Evolutionary conservation across 345 rosid genomes (phyloP), one percentile per base, ranked within the genome.

Genomic region (Eutrema yunnanense): DNA sequence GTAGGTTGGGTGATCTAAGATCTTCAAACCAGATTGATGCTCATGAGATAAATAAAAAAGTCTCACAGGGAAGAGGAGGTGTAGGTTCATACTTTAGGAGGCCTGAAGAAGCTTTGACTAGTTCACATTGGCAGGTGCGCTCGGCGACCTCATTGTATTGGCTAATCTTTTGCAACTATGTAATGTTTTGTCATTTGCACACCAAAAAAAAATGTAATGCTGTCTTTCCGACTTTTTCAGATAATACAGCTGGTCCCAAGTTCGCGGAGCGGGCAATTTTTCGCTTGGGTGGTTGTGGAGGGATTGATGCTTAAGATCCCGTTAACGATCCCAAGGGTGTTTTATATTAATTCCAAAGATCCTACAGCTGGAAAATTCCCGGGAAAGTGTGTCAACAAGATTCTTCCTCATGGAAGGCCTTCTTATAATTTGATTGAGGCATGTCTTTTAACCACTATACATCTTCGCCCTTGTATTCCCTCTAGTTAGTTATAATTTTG

Each of bases 221-320:
- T 64, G 33, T 76, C 30, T 40, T 26, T 58, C 54, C 32, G 0
- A 13, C 29, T 62, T 63, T 32, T 80, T 84, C 88, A 93, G 98
- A 86, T 94, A 63, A 80, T 94, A 74, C 98, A 94, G 79, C 80
- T 94, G 73, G 77, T 84, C 65, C 90, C 92, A 37, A 83, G 85
- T 80, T 62, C 90, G 48, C 86, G 56, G 41, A 71, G 49, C 30
- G 95, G 98, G 19, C 82, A 79, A 34, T 83, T 88, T 85, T 86
- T 73, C 36, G 96, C 98, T 58, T 94, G 98, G 98, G 87, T 89
- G 51, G 85, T 91, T 78, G 95, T 84, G 69, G 87, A 94, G 67
- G 98, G 93, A 76, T 82, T 91, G 76, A 94, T 94, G 98, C 81
- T 88, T 70, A 94, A 88, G 82, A 84, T 91, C 71, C 96, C 97